Percentiles rank a stretch among this genome's conserved stretches.
Evolutionary conservation across 805 yeast species (phyloP).

Genomic region (Zygoascus biomembranicola): DNA sequence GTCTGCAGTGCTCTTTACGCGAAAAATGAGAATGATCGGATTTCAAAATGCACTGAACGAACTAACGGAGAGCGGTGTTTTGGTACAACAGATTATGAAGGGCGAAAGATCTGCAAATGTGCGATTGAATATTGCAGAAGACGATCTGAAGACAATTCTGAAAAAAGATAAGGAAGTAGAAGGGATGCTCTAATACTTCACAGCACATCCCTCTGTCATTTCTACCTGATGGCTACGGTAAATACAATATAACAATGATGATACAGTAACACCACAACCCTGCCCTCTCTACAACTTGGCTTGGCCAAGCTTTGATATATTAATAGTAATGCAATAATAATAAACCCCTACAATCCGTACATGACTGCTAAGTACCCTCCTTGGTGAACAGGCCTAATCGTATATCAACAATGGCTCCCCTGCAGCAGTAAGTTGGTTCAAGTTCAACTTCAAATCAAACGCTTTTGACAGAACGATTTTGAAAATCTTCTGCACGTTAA

Average conservation of each 20-base stretch:
- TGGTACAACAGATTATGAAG: conserved; percentile 56
- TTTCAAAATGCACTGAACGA: conserved; percentile 56
- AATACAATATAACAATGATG: background rate
- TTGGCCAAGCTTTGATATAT: background rate
- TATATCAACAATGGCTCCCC: conserved; percentile 92
- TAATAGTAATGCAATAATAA: background rate
- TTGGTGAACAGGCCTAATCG: conserved; percentile 15
- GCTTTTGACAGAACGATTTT: conserved; percentile 86
- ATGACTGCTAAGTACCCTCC: conserved; percentile 26
- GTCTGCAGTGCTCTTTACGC: conserved; percentile 28
- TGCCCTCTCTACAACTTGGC: background rate
- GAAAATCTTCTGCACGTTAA: conserved; percentile 89
- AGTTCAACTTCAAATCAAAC: conserved; percentile 71
- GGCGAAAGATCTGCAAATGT: conserved; percentile 63
- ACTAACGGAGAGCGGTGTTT: conserved; percentile 68
- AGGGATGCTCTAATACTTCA: conserved; percentile 22
- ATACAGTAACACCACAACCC: background rate
- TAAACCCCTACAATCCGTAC: background rate
- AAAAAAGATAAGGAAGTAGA: conserved; percentile 44
- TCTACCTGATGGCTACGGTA: background rate
- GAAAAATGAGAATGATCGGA: conserved; percentile 46
- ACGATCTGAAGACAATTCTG: conserved; percentile 55
- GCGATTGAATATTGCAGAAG: conserved; percentile 60
- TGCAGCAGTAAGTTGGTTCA: conserved; percentile 72
- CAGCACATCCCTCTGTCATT: background rate